These are phyloP conservation scores for Favolaschia claudopus DNA, from an alignment of 768 basidiomycete species.

Conservation along the genomic window DNA sequence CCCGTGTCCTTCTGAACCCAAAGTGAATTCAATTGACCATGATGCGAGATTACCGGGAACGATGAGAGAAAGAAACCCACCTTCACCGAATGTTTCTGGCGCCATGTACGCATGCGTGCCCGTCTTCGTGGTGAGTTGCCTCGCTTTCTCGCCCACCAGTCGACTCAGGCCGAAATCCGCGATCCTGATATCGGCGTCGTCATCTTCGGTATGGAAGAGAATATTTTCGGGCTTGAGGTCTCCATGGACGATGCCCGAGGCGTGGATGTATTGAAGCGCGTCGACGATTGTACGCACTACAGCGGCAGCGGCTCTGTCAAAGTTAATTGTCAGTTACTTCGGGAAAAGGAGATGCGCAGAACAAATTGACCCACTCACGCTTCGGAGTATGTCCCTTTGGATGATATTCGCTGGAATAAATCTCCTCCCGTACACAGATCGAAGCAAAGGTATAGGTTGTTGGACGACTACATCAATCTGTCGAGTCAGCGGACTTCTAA, in stretches of 20 bases:
- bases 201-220: constrained; percentile 87
- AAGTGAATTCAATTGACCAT: too few species aligned
- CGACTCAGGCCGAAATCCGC: constrained; percentile 96
- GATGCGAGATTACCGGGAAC: too few species aligned
- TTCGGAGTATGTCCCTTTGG: constrained; percentile 95
- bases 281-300: constrained; percentile 86
- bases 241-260: constrained; percentile 91
- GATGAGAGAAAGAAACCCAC: constrained; percentile 52
- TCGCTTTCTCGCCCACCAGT: constrained; percentile 87
- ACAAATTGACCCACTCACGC: constrained; percentile 64
- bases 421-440: constrained; percentile 97
- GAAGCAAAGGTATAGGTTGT: constrained; percentile 93
- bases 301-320: constrained; percentile 80
- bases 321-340: constrained; percentile 4
- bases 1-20: constrained; percentile 78
- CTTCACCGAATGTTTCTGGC: constrained; percentile 93
- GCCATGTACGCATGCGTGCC: constrained; percentile 97
- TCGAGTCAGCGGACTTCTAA: too few species aligned
- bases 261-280: constrained; percentile 91
- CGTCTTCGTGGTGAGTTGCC: constrained; percentile 90
- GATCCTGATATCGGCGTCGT: constrained; percentile 96
- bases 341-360: background rate
- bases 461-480: too few species aligned
- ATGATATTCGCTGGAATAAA: constrained; percentile 96
- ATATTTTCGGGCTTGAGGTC: constrained; percentile 98